Conservation (phyloP, 768 basidiomycete genomes). For the Kwoniella botswanensis region DNA sequence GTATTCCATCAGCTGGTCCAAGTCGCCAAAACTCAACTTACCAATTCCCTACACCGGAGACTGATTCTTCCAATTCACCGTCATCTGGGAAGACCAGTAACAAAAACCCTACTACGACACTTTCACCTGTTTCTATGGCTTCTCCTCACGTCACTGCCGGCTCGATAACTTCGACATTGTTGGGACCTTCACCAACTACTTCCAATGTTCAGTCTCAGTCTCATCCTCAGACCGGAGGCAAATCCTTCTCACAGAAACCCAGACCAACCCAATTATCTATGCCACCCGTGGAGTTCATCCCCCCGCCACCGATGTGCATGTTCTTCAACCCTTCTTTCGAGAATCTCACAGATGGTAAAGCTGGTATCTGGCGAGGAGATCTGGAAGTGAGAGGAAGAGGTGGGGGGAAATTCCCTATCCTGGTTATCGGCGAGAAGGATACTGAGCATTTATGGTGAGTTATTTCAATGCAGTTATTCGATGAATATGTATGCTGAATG, state of each 20-base stretch:
- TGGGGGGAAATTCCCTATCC: conserved; percentile 43
- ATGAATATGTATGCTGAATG: not conserved
- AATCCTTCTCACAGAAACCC: conserved; percentile 9
- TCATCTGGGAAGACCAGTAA: conserved; percentile 1
- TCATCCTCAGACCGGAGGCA: not conserved
- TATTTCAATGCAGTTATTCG: not conserved
- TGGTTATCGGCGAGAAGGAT: conserved; percentile 46
- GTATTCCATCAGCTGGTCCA: not conserved
- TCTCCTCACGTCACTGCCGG: conserved; percentile 22
- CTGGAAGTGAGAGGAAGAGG: conserved; percentile 45
- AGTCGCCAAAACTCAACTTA: conserved; percentile 15
- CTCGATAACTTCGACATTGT: conserved; percentile 5
- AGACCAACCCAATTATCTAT: conserved; percentile 30
- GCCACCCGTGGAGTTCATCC: conserved; percentile 44
- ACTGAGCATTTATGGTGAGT: conserved; percentile 51
- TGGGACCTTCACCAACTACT: conserved; percentile 2
- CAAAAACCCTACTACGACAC: conserved; percentile 2
- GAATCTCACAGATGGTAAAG: conserved; percentile 48
- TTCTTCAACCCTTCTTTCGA: conserved; percentile 50
- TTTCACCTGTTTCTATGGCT: conserved; percentile 29
- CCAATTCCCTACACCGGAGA: conserved; percentile 49
- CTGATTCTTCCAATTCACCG: conserved; percentile 34
- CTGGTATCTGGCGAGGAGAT: conserved; percentile 52
- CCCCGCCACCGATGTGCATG: conserved; percentile 55
- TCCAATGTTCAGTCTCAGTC: conserved; percentile 1